Percentiles rank a stretch among this genome's conserved stretches.
These are phyloP conservation scores for Geosmithia flava DNA, from an alignment of 2,329 filamentous ascomycete genomes.

Conservation along the genomic window DNA sequence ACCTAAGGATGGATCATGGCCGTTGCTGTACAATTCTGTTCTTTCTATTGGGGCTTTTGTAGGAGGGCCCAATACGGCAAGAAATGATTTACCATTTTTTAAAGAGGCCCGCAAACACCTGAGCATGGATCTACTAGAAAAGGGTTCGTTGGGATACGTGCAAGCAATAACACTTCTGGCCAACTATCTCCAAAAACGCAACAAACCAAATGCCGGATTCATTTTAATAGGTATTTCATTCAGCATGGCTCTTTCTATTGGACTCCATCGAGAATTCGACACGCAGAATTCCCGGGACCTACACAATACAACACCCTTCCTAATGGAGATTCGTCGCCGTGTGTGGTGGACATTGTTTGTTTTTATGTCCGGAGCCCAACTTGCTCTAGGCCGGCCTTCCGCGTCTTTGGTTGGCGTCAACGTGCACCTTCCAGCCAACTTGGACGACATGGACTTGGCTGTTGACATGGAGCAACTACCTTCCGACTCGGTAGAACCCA, in stretches of 20 bases:
- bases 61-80: constrained; percentile 5
- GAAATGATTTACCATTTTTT: constrained; percentile 9
- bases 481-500: constrained; percentile 3
- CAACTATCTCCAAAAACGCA: constrained; percentile 33
- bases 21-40: constrained; percentile 13
- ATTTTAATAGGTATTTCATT: constrained; percentile 33
- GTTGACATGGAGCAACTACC: constrained; percentile 7
- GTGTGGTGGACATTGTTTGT: constrained; percentile 22
- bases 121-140: constrained; percentile 25
- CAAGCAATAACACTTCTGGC: constrained; percentile 25
- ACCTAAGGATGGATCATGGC: constrained; percentile 9
- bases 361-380: constrained; percentile 15
- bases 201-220: constrained; percentile 34
- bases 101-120: constrained; percentile 12
- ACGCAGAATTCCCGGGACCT: not conserved
- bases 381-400: constrained; percentile 6
- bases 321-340: constrained; percentile 14
- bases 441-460: constrained; percentile 6
- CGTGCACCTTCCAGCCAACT: constrained; percentile 5
- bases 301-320: constrained; percentile 9
- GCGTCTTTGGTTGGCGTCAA: constrained; percentile 6
- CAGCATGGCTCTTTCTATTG: constrained; percentile 31
- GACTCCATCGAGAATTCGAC: constrained; percentile 27
- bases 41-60: constrained; percentile 18
- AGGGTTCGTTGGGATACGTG: constrained; percentile 25